phyloP scores from a whole-genome alignment of 371 early-diverging fungal species.

The Neoconidiobolus thromboides region DNA sequence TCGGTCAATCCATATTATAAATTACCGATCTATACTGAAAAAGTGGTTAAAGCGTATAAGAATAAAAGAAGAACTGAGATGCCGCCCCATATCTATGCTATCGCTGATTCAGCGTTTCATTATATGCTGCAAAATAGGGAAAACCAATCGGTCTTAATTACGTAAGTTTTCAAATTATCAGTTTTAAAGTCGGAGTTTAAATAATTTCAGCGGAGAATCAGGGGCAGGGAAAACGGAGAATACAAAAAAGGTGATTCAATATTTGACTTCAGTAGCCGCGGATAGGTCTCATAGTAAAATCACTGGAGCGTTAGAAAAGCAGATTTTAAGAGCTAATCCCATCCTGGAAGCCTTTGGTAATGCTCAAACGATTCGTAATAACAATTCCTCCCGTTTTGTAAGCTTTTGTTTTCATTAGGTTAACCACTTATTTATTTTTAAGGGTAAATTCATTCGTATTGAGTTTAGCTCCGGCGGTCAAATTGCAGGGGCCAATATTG shows the following conservation, averaged over 20 bases:
- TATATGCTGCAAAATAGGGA: conserved; percentile 85
- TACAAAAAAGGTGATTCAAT: conserved; percentile 99
- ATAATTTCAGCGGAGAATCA: conserved; percentile 76
- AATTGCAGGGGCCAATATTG: conserved; percentile 94
- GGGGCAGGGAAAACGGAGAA: conserved; percentile 99
- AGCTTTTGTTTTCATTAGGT: conserved; percentile 14
- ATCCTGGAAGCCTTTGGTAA: conserved; percentile 99
- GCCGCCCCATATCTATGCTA: conserved; percentile 93
- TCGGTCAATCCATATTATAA: conserved; percentile 97
- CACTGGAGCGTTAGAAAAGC: conserved; percentile 56
- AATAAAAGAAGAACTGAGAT: conserved; percentile 74
- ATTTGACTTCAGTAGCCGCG: conserved; percentile 78
- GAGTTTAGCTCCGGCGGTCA: conserved; percentile 78
- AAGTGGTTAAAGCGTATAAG: conserved; percentile 56
- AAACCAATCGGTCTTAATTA: conserved; percentile 97
- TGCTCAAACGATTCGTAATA: conserved; percentile 98
- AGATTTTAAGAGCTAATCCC: conserved; percentile 95
- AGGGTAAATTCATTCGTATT: conserved; percentile 99
- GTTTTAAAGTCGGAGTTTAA: too few relatives aligned
- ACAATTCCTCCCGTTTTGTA: conserved; percentile 98
- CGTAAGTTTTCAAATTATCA: conserved; percentile 27
- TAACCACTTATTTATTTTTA: background rate
- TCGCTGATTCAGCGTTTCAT: conserved; percentile 88
- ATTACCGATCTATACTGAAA: conserved; percentile 81
- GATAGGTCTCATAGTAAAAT: conserved; percentile 19